Evolutionary conservation across 148 eudicot species (phyloP).

Genomic region (Rhododendron williamsianum): DNA sequence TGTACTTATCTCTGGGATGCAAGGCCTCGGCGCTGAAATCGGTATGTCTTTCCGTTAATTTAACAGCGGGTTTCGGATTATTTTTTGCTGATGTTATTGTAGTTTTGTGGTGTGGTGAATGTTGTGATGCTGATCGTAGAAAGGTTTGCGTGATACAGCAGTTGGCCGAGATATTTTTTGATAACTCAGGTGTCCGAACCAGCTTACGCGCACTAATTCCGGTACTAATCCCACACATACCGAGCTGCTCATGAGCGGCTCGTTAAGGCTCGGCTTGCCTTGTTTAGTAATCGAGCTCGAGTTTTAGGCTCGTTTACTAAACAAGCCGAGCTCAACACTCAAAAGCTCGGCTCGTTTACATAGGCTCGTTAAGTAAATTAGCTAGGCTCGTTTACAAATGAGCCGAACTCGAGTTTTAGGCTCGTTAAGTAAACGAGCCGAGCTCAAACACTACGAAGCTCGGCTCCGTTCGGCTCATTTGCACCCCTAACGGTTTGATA

Average conservation of each 20-base stretch:
- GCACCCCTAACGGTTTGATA: neutral
- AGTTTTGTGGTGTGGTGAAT: neutral
- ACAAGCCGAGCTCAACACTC: neutral
- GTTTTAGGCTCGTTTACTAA: neutral
- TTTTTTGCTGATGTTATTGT: neutral
- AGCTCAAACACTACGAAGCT: neutral
- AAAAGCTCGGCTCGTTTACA: too few species aligned
- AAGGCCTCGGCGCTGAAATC: slow-evolving; percentile 85
- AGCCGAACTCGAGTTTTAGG: neutral
- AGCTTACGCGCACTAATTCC: neutral
- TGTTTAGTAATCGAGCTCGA: neutral
- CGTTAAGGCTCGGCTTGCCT: neutral
- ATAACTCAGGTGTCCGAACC: too few species aligned
- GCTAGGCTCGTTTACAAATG: neutral
- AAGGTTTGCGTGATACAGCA: neutral
- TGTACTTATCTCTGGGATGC: slow-evolving; percentile 75
- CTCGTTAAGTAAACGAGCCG: neutral
- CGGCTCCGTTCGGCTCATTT: neutral
- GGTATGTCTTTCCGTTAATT: slow-evolving; percentile 31
- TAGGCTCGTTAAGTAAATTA: neutral
- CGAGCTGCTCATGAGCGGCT: too few species aligned
- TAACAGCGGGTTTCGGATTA: neutral
- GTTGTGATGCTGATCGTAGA: too few species aligned
- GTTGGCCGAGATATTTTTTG: too few species aligned
- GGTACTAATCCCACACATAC: neutral